Base-by-base conservation (phyloP, 2,329 filamentous ascomycete genomes). In the Grosmannia huntii region DNA sequence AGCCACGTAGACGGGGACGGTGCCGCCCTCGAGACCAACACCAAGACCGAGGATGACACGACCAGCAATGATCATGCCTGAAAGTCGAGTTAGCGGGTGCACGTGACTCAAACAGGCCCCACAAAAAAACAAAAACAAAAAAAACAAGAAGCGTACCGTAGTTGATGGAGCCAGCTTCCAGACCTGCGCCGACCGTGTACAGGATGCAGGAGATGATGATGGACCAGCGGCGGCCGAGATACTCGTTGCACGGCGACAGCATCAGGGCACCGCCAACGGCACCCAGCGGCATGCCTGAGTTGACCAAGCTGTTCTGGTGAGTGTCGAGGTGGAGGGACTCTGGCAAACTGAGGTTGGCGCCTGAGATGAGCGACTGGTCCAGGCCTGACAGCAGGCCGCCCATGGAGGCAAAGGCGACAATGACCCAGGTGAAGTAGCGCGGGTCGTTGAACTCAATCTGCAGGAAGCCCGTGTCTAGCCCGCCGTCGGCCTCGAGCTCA, bases 341-440 rank as follows among this genome's bases (percentile, higher is more conserved):
- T 3, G 85, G 86, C 51, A 89, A 73, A 66, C 80, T 85, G 4
- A 89, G 73, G 65, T 86, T 85, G 55, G 86, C 86, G 56, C 86
- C 86, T 14, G 80, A 84, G 65, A 89, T 89, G 58, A 89, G 73
- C 52, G 82, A 86, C 70, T 89, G 86, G 66, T 89, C 86, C 23
- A 89, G 75, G 60, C 86, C 86, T 1, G 83, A 87, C 0, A 89
- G 78, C 25, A 89, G 72, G 67, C 86, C 86, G 55, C 86, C 85
- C 83, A 89, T 86, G 19, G 82, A 86, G n/a, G 85, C 85, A 64
- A 89, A 89, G 1, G 77, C 81, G 51, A 87, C 83, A 16, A 87
- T 75, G 19, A 86, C 70, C 73, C 78, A 86, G 28, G 85, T 89
- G 68, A 87, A 89, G 65, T 82, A 70, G 21, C 51, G 54, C 9